Evolutionary conservation across 75 land plant genomes (phyloP), one percentile per base, ranked within the genome.

Genomic region (Adiantum capillusveneris): DNA sequence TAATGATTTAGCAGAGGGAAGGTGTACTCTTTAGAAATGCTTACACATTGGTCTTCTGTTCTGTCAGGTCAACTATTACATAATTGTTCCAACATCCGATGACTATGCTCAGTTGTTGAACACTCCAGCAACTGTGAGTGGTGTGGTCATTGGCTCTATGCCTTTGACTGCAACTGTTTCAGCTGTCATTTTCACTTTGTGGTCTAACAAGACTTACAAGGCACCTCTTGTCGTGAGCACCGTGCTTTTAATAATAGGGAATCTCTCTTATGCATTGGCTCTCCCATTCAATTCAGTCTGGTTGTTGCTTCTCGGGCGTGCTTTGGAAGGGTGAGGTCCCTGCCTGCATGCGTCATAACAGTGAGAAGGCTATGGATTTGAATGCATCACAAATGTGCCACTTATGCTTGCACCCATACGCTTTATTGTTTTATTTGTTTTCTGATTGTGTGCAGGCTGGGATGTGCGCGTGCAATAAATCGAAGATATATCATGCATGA

Each of bases 11-110:
- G n/a, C n/a, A n/a, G n/a, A n/a, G n/a, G n/a, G n/a, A n/a, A n/a
- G n/a, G n/a, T n/a, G n/a, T n/a, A n/a, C n/a, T n/a, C n/a, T n/a
- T n/a, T n/a, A n/a, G n/a, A n/a, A n/a, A n/a, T n/a, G n/a, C n/a
- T n/a, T n/a, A n/a, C n/a, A n/a, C n/a, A n/a, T n/a, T n/a, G n/a
- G n/a, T n/a, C 14, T 20, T 46, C 21, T 2, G 11, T 6, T 0
- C 14, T 19, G 25, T 67, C 72, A 71, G 74, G 74, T 64, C 44
- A 71, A 71, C 30, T 71, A 71, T 61, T 71, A 71, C 55, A 64
- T 71, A 19, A 66, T 71, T 45, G 68, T 71, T 12, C 74, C 74
- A 36, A 65, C 74, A 41, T 71, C 74, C 5, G 74, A 71, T 65
- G 69, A 71, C 22, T 71, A 71, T 71, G 74, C 74, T 0, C 42